Base-by-base conservation (phyloP, 352 stramenopile genomes). In the Thalassiosira hispida region DNA sequence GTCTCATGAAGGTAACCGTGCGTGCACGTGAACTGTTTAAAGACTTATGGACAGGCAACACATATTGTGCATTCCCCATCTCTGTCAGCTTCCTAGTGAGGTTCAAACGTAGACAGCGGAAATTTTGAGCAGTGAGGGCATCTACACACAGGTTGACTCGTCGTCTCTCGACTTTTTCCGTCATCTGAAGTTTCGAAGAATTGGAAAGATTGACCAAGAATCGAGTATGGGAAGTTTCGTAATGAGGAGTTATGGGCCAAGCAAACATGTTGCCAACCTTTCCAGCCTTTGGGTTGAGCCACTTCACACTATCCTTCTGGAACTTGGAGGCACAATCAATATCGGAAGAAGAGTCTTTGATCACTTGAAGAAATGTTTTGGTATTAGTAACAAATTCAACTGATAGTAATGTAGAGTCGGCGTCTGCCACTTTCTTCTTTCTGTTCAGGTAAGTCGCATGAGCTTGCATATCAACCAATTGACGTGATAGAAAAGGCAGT, bases 1-100 rank as follows among this genome's bases (percentile, higher is more conserved):
- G 25, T 62, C 33, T 75, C 66, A 25, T 75, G 66, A 12, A 75
- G 47, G 25, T 66, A 65, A 31, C 44, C 35, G 20, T 62, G 65
- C n/a, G 14, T 56, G 23, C 20, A 11, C 38, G 46, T 70, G 31
- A 44, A 44, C 11, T 38, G 18, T 11, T 25, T 31, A 23, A 51
- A 8, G n/a, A 46, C 12, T 60, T 14, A 18, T 40, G 51, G 4
- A 38, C 1, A 22, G 51, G 51, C 2, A 33, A 5, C 5, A 60
- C 16, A 23, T 23, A 60, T 60, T 60, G 22, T 22, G 9, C n/a
- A 16, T 18, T 40, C 2, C 51, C 51, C 2, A 60, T 2, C 12
- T 60, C 4, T 11, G 52, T 62, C 2, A 62, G 27, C 29, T 62
- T 4, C 1, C n/a, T 20, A 14, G 20, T 40, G 2, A 62, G 14